These are phyloP conservation scores for Podaxis mareebaensis DNA, from an alignment of 768 basidiomycete species.

Conservation along the genomic window DNA sequence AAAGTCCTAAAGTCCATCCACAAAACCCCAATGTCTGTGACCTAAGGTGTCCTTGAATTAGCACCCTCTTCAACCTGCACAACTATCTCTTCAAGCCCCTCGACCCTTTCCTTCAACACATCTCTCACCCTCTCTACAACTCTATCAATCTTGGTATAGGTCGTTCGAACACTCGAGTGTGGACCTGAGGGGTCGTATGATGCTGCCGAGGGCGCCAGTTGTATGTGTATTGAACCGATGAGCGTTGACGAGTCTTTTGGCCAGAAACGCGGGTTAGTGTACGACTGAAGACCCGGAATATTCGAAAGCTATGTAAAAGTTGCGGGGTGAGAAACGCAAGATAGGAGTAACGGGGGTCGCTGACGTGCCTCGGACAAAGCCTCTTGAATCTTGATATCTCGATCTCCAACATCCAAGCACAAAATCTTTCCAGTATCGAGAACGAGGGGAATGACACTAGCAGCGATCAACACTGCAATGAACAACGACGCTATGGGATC, in stretches of 20 bases:
- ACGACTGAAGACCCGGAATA: conserved; percentile 81
- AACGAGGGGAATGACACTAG: conserved; percentile 93
- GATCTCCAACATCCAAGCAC: conserved; percentile 79
- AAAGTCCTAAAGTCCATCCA: not conserved
- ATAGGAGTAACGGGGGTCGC: not conserved
- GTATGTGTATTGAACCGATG: conserved; percentile 91
- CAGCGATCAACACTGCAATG: conserved; percentile 93
- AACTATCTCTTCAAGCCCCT: conserved; percentile 84
- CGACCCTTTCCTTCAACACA: conserved; percentile 69
- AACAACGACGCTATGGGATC: conserved; percentile 98
- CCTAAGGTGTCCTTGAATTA: not conserved
- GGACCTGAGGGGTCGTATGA: conserved; percentile 56
- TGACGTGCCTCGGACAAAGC: conserved; percentile 64
- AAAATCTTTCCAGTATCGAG: conserved; percentile 90
- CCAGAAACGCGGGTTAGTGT: conserved; percentile 88
- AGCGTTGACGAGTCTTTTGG: conserved; percentile 86
- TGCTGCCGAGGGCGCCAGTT: conserved; percentile 66
- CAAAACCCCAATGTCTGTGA: not conserved
- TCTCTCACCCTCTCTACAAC: conserved; percentile 77
- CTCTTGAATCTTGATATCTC: conserved; percentile 50
- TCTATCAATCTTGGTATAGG: conserved; percentile 64
- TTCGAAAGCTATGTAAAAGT: conserved; percentile 56
- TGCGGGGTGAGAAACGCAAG: conserved; percentile 19
- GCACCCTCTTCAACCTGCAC: conserved; percentile 72
- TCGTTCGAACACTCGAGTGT: conserved; percentile 45